Base-by-base conservation (phyloP, 2,329 filamentous ascomycete genomes). In the Trichoderma cornu-damae region DNA sequence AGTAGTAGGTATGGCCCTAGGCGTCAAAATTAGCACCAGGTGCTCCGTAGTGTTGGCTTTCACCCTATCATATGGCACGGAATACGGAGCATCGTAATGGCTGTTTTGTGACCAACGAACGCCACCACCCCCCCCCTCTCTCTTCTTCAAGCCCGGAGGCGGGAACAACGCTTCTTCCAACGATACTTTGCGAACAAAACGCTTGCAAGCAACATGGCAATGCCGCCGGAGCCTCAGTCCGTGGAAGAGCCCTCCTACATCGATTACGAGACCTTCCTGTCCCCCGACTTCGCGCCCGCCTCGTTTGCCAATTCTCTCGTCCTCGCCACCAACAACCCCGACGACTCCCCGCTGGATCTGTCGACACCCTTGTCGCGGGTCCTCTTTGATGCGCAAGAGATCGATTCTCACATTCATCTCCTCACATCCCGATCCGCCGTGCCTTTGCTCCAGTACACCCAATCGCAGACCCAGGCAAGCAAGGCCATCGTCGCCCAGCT, bases 371-470 rank as follows among this genome's bases (percentile, higher is more conserved):
- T 99, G 47, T 96, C 92, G 4, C 85, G 90, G 55, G 92, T 96
- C 4, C 84, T 97, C 6, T 99, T 99, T 73, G 94, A 99, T 73
- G 87, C 94, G 3, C 94, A 97, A 70, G 94, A 97, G 73, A 88
- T 99, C 63, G 93, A 97, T 73, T 96, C 92, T 0, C 91, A 96
- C 69, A 96, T 99, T 62, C 90, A 99, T 71, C 82, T 84, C 3
- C 81, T 97, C 38, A 95, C 93, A 5, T 94, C 91, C 2, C 86
- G 88, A 61, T 89, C 87, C 26, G 91, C 94, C 2, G 76, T 93
- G 0, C 89, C 91, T 0, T 79, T 99, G 26, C 81, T 99, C 18
- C 77, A 85, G 28, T 82, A 96, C 71, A 95, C 92, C 3, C 80
- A 85, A 60, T 76, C 83, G 42, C 89, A 94, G 70, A 88, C 85